A percentile compares a stretch with the other conserved stretches of the same genome.
These are phyloP conservation scores for Ustilago loliicola DNA, from an alignment of 1,284 basidiomycete species.

Conservation along the genomic window DNA sequence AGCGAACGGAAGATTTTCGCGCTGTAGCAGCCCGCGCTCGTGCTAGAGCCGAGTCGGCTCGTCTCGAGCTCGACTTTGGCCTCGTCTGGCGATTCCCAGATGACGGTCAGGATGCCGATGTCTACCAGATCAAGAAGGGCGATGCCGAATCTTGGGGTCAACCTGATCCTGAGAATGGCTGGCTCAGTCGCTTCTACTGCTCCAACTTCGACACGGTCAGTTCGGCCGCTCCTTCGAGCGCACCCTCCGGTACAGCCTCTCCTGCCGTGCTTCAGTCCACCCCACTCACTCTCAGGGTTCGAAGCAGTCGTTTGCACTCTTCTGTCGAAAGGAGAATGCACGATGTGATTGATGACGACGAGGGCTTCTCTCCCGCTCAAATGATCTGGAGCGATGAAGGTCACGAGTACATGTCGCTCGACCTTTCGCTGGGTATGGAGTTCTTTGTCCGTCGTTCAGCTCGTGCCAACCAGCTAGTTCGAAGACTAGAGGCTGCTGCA, in stretches of 20 bases:
- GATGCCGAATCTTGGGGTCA: constrained; percentile 54
- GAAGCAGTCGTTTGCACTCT: constrained; percentile 46
- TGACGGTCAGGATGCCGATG: constrained; percentile 59
- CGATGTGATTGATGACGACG: constrained; percentile 43
- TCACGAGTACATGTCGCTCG: constrained; percentile 62
- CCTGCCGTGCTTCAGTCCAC: constrained; percentile 50
- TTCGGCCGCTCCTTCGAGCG: constrained; percentile 35
- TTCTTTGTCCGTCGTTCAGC: constrained; percentile 64
- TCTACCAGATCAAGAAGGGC: constrained; percentile 45
- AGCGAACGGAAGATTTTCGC: constrained; percentile 33
- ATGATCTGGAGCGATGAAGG: constrained; percentile 63
- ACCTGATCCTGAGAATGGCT: constrained; percentile 63
- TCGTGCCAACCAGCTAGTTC: constrained; percentile 60
- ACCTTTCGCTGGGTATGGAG: constrained; percentile 61
- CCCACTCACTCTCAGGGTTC: constrained; percentile 39
- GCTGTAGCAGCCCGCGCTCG: constrained; percentile 39
- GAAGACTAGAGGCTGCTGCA: constrained; percentile 60
- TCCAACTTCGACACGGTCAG: constrained; percentile 55
- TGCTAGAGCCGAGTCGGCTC: constrained; percentile 43
- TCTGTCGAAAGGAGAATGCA: constrained; percentile 50
- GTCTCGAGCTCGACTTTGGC: constrained; percentile 61
- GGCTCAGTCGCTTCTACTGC: constrained; percentile 66
- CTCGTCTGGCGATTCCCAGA: constrained; percentile 64
- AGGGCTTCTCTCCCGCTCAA: constrained; percentile 42
- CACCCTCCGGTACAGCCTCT: constrained; percentile 41